Base-by-base conservation (phyloP, 331 rosid species). In the Spiraea crenata region DNA sequence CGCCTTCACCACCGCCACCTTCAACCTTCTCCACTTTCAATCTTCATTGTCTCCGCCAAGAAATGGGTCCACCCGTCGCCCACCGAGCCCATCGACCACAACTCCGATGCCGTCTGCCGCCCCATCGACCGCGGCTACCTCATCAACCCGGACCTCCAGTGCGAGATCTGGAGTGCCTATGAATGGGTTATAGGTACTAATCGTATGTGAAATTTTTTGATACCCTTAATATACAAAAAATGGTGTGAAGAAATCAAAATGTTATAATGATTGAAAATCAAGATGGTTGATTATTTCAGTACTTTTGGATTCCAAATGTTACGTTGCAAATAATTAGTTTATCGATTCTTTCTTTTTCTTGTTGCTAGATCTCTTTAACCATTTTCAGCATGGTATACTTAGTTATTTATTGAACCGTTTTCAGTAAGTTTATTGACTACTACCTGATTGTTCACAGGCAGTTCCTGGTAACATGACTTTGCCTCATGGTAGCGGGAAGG, bases 401-500 rank as follows among this genome's bases (percentile, higher is more conserved):
- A 62, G 10, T 14, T 55, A 16, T 73, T 13, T 41, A 16, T 39
- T 73, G 11, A 7, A 65, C 38, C 41, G 8, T 25, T 25, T 25
- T 25, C 31, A 25, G 31, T 25, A 25, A 25, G 31, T 55, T 68
- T 20, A 46, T 70, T 37, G 49, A 17, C 35, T 55, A 7, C 17
- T 73, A 31, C 63, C 65, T 68, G 19, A 66, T 62, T 78, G 68
- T 63, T 25, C 79, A 81, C 95, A 95, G 99, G 95, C 91, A 81
- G 99, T 95, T 82, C 96, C 92, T 72, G 99, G 97, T 73, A 91
- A 90, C 57, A 83, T 95, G 89, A 75, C 83, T 75, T 82, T 95
- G 75, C 99, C 97, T 59, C 97, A 95, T 81, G 93, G 97, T 58
- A 85, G 87, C 44, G 92, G 95, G 62, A 95, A 95, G 99, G 99